Conservation (phyloP, 352 stramenopile species). For the Globisporangium acanthophoron region DNA sequence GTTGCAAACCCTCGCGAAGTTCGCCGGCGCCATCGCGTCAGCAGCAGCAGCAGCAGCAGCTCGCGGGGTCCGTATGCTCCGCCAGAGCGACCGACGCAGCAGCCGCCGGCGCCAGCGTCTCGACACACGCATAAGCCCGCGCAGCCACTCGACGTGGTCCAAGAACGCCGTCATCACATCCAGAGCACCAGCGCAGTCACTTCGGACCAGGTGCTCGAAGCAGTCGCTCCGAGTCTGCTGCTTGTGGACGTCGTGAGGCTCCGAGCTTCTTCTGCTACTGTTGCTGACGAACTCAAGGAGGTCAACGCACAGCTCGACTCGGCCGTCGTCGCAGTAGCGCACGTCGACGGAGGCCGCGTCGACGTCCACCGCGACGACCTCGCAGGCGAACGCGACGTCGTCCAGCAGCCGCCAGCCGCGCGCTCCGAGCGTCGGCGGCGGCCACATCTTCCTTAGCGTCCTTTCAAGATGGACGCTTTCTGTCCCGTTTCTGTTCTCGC, state of each 20-base stretch:
- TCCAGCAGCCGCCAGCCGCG: slow-evolving; percentile 23
- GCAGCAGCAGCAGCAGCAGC: background rate
- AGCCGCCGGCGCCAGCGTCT: slow-evolving; percentile 7
- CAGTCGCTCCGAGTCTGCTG: background rate
- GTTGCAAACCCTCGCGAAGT: background rate
- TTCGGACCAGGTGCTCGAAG: background rate
- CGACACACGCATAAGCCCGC: slow-evolving; percentile 10
- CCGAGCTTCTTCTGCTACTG: background rate
- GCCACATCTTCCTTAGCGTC: background rate
- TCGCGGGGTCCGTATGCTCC: slow-evolving; percentile 3
- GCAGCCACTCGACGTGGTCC: slow-evolving; percentile 15
- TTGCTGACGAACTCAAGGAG: slow-evolving; percentile 18
- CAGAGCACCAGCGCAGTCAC: background rate
- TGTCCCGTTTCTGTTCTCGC: too few species aligned
- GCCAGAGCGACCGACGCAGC: slow-evolving; percentile 9
- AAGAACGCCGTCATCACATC: slow-evolving; percentile 9
- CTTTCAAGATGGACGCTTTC: background rate
- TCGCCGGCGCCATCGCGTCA: background rate
- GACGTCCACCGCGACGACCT: slow-evolving; percentile 15
- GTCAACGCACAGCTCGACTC: slow-evolving; percentile 17
- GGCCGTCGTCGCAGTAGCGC: slow-evolving; percentile 23
- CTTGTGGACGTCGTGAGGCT: background rate
- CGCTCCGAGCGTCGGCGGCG: slow-evolving; percentile 7
- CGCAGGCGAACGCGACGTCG: slow-evolving; percentile 21
- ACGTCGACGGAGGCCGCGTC: slow-evolving; percentile 13